A percentile compares a stretch with the other conserved stretches of the same genome.
phyloP scores from a whole-genome alignment of 2,329 filamentous ascomycete genomes.

The Rutstroemia sp. region DNA sequence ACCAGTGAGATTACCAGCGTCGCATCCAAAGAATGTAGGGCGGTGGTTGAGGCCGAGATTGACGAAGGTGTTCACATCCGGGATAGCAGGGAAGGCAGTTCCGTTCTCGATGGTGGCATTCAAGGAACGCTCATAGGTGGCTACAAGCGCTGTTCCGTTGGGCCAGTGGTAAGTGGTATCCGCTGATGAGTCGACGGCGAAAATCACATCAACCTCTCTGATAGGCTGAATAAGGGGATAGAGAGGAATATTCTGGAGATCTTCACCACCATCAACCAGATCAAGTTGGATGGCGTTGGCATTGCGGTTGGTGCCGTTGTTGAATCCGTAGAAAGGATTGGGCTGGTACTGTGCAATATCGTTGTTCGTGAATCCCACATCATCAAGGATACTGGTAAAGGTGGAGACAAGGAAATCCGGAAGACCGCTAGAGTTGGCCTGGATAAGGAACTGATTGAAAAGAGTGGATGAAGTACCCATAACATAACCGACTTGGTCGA shows the following conservation, averaged over 20 bases:
- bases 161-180: slow-evolving; percentile 66
- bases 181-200: slow-evolving; percentile 71
- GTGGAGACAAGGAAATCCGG: slow-evolving; percentile 40
- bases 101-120: slow-evolving; percentile 53
- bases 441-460: slow-evolving; percentile 71
- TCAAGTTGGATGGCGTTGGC: slow-evolving; percentile 49
- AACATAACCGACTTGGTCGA: slow-evolving; percentile 75
- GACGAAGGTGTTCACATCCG: slow-evolving; percentile 69
- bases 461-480: slow-evolving; percentile 82
- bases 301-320: slow-evolving; percentile 50
- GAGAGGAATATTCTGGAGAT: slow-evolving; percentile 71
- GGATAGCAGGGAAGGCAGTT: slow-evolving; percentile 64
- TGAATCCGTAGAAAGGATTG: slow-evolving; percentile 68
- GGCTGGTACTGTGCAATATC: slow-evolving; percentile 70
- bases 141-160: slow-evolving; percentile 67
- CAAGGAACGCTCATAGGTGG: slow-evolving; percentile 62
- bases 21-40: slow-evolving; percentile 77
- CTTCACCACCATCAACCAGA: slow-evolving; percentile 72
- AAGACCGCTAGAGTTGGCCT: slow-evolving; percentile 46
- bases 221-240: slow-evolving; percentile 68
- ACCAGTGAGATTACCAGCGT: slow-evolving; percentile 53
- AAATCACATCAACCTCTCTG: slow-evolving; percentile 72
- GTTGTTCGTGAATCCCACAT: slow-evolving; percentile 50
- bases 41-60: slow-evolving; percentile 67
- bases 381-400: slow-evolving; percentile 46